Percentiles rank a stretch among this genome's conserved stretches.
phyloP scores from a whole-genome alignment of 2,329 filamentous ascomycete species.

The Dendrostoma leiphaemia region DNA sequence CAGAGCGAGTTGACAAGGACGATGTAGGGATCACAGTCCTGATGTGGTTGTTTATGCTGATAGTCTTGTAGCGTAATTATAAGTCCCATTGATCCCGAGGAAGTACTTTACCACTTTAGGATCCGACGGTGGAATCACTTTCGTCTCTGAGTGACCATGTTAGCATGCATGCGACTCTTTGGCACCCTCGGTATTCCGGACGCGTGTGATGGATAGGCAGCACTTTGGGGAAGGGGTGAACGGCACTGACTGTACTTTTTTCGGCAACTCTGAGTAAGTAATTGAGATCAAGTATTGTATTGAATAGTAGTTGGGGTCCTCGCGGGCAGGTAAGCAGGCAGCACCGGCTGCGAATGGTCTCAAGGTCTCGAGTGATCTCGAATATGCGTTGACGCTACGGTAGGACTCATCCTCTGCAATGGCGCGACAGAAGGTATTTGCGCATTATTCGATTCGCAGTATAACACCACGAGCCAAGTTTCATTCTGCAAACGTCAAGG shows the following conservation, averaged over 20 bases:
- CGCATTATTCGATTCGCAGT: background rate
- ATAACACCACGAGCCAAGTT: constrained; percentile 18
- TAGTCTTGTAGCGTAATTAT: background rate
- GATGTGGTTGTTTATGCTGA: background rate
- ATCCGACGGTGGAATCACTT: too few relatives aligned
- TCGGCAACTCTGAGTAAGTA: background rate
- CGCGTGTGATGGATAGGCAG: too few relatives aligned
- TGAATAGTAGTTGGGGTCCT: background rate
- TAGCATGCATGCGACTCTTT: too few relatives aligned
- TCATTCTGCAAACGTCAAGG: constrained; percentile 13
- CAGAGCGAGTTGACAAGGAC: too few relatives aligned
- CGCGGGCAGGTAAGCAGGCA: background rate
- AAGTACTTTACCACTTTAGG: background rate
- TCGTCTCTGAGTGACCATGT: too few relatives aligned
- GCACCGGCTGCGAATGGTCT: background rate
- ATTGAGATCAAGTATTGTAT: background rate
- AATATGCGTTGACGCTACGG: background rate
- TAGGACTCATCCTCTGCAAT: background rate
- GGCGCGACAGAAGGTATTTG: background rate
- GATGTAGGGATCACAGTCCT: too few relatives aligned
- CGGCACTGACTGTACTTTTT: background rate
- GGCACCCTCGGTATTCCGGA: too few relatives aligned
- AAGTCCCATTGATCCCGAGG: background rate
- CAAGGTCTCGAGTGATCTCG: too few relatives aligned
- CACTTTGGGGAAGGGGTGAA: too few relatives aligned